Conservation (phyloP, 495 filamentous ascomycete species). For the Xylaria cubensis region DNA sequence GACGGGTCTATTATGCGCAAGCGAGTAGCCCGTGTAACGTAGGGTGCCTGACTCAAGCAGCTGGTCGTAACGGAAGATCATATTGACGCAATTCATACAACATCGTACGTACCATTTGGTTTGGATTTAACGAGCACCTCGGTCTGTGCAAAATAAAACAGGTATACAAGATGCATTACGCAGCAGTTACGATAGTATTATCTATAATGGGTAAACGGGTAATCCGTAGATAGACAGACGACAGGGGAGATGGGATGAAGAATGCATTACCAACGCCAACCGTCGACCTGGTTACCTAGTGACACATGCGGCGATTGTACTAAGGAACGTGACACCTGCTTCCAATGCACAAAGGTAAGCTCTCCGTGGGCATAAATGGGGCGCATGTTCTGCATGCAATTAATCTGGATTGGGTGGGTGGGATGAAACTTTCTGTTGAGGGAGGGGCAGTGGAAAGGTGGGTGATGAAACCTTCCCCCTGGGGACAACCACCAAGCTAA, state of each 20-base stretch:
- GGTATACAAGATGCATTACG: neutral
- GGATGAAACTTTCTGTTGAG: neutral
- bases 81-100: neutral
- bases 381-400: conserved; percentile 16
- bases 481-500: conserved; percentile 1
- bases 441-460: neutral
- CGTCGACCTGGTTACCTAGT: conserved; percentile 2
- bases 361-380: neutral
- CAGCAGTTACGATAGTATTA: neutral
- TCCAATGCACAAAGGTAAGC: neutral
- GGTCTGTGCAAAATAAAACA: neutral
- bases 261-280: neutral
- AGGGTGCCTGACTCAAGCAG: neutral
- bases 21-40: conserved; percentile 7
- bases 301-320: neutral
- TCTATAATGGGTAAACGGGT: neutral
- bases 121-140: neutral
- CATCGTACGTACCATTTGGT: neutral
- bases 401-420: conserved; percentile 12
- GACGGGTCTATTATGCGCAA: neutral
- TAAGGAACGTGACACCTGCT: conserved; percentile 18
- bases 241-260: neutral
- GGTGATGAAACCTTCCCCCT: conserved; percentile 23
- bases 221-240: neutral
- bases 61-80: neutral